These are phyloP conservation scores for Yarrowia sp. DNA, from an alignment of 805 yeast genomes.

Conservation along the genomic window DNA sequence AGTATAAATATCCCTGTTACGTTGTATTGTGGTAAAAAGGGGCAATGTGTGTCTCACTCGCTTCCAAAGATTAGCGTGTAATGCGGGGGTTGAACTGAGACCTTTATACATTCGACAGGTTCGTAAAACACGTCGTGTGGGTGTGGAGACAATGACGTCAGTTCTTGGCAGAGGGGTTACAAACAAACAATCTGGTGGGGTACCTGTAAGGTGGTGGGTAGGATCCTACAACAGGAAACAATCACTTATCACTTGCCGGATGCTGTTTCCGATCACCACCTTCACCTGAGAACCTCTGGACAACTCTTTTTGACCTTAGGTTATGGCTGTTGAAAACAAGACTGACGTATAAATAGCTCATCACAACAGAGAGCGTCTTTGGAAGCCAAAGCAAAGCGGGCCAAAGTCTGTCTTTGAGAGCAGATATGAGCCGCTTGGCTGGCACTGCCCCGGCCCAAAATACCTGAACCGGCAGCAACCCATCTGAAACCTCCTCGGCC, in stretches of 20 bases:
- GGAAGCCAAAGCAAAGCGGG: too few relatives aligned
- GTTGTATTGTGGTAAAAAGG: too few relatives aligned
- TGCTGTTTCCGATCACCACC: not conserved
- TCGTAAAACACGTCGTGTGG: not conserved
- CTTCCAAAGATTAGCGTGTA: not conserved
- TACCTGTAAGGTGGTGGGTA: too few relatives aligned
- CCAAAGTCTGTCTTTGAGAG: not conserved
- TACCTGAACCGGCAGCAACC: too few relatives aligned
- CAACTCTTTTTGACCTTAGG: too few relatives aligned
- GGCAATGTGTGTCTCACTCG: too few relatives aligned
- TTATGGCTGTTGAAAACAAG: not conserved
- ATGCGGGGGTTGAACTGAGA: slow-evolving; percentile 25
- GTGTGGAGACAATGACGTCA: not conserved
- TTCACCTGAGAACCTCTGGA: not conserved
- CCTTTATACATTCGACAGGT: not conserved
- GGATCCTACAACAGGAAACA: too few relatives aligned
- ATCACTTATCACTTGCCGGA: too few relatives aligned
- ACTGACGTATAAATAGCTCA: slow-evolving; percentile 10
- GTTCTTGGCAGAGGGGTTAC: not conserved
- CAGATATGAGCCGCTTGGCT: not conserved
- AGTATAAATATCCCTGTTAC: too few relatives aligned
- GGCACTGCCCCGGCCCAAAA: not conserved
- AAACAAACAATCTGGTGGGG: too few relatives aligned
- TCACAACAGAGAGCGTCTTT: not conserved
- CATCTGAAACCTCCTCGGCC: too few relatives aligned